Evolutionary conservation across 1,139 yeast species (phyloP), one percentile per base, ranked within the genome.

Genomic region (Candida mesenterica): DNA sequence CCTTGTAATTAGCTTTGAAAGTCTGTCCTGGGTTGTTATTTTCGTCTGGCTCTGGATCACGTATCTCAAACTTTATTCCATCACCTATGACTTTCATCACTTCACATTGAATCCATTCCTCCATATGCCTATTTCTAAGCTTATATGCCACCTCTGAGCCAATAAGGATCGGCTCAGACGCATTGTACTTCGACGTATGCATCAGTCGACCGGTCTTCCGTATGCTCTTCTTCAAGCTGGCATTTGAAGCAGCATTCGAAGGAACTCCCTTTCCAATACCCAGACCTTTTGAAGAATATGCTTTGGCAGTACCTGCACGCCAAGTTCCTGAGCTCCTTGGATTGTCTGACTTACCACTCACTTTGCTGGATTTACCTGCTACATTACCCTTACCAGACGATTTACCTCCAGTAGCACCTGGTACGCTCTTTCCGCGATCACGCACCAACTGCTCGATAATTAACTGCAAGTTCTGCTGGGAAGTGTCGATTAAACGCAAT

Each of bases 21-120:
- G 86, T 72, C 51, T 85, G 95, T 3, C 97, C 97, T 2, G 94
- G 86, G 42, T 89, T 87, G 44, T 86, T 87, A 49, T 82, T 77
- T 52, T 92, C 97, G 53, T 94, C 98, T 0, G 98, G 98, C 55
- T 94, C 98, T 0, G 97, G 97, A 58, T 94, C 99, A 46, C 88
- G 77, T 9, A 94, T 90, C 59, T 92, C 97, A 52, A 79, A 84
- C 55, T 77, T 77, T 17, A 74, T 65, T 1, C 95, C 94, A 46
- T 90, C 97, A 1, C 80, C 79, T 16, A 82, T 63, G 3, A 92
- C 79, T 49, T 77, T 79, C 33, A 83, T 77, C 16, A 92, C 95
- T 50, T 85, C 90, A 64, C 98, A 94, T 57, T 89, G 96, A 48
- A 94, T 89, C 99, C 99, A 94, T 53, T 92, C 98, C 34, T 86